A percentile compares a stretch with the other conserved stretches of the same genome.
Evolutionary conservation across 352 stramenopile genomes (phyloP).

Genomic region (Synura sp.): DNA sequence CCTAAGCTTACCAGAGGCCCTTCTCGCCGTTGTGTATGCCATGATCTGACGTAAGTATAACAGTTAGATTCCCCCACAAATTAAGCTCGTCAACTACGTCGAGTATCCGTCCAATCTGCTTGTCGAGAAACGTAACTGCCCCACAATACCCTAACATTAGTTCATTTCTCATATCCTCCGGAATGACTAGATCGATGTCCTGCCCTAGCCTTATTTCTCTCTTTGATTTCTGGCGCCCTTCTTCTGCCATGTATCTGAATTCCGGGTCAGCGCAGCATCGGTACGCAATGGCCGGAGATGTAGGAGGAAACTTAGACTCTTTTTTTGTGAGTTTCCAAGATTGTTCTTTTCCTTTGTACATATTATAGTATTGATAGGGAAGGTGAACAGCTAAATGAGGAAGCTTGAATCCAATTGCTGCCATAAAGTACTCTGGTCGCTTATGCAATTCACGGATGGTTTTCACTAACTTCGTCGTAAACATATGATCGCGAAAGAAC

Average conservation of each 20-base stretch:
- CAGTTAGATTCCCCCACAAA: neutral
- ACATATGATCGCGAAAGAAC: slow-evolving; percentile 26
- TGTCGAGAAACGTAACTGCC: neutral
- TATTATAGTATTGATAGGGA: slow-evolving; percentile 26
- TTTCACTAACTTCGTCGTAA: neutral
- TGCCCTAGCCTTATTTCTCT: neutral
- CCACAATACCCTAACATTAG: slow-evolving; percentile 12
- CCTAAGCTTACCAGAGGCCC: too few species aligned
- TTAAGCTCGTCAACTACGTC: slow-evolving; percentile 16
- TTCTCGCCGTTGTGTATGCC: slow-evolving; percentile 39
- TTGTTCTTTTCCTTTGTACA: neutral
- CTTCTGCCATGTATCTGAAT: slow-evolving; percentile 17
- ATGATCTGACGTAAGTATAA: slow-evolving; percentile 25
- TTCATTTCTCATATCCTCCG: neutral
- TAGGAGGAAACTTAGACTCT: neutral
- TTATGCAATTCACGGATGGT: neutral
- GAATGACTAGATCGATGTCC: neutral
- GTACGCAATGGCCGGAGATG: neutral
- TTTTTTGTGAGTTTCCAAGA: neutral
- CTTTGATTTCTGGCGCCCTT: neutral
- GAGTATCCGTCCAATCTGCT: neutral
- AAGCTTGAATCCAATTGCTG: slow-evolving; percentile 24
- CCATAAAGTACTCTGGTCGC: neutral
- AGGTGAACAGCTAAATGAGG: slow-evolving; percentile 38
- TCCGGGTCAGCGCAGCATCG: neutral